Base-by-base conservation (phyloP, 768 basidiomycete species). In the Mycena indigotica region DNA sequence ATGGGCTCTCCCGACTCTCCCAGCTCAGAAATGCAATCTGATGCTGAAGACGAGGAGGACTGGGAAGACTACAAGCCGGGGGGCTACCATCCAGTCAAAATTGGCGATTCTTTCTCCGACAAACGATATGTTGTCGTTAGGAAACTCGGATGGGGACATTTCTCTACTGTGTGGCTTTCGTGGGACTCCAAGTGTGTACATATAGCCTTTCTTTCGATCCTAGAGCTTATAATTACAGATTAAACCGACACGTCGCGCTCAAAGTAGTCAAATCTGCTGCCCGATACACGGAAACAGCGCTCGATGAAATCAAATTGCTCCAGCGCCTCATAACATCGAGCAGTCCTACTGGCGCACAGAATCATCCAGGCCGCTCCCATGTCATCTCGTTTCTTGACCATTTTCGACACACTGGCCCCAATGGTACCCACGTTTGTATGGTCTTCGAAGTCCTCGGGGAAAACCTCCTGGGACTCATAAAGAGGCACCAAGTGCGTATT, bases 401-500 rank as follows among this genome's bases (percentile, higher is more conserved):
- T 71, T 99, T 99, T 73, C 84, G 88, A 25, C 97, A 98, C 75
- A 91, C 90, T 60, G 97, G 97, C 1, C 95, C 95, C 10, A 97
- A 99, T 71, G 97, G 97, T 32, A 88, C 84, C 16, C 97, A 99
- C 74, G 91, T 99, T 65, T 98, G 97, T 81, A 98, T 99, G 97
- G 95, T 97, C 15, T 98, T 98, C 68, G 97, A 99, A 73, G 97
- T 98, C 24, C 84, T 99, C 8, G 97, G 96, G 58, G 96, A 99
- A 75, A 98, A 96, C 70, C 79, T 99, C 2, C 84, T 98, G 2
- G 95, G 90, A 4, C 84, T 99, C 66, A 97, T 98, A 82, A 98
- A 97, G 75, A 85, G 96, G 12, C 94, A 98, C 77, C 95, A 63
- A 58, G 62, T 52, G 30, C 41, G 41, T 26, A 46, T n/a, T 5